phyloP scores from a whole-genome alignment of 2,329 filamentous ascomycete genomes.

The Polytolypa hystricis region DNA sequence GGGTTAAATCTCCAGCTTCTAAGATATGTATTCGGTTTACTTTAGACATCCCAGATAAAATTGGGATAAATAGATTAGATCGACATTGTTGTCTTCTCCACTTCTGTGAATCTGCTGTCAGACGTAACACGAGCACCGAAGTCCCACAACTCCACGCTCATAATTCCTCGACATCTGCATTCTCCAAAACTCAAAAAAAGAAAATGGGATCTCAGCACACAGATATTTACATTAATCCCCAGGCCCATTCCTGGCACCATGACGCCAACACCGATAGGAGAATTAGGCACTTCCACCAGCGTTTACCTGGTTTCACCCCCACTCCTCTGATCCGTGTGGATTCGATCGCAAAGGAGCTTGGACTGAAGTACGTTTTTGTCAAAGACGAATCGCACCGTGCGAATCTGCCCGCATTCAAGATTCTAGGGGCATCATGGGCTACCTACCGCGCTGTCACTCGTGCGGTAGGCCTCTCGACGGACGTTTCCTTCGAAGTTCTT shows the following conservation, averaged over 20 bases:
- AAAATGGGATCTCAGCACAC: neutral
- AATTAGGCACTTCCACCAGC: slow-evolving; percentile 43
- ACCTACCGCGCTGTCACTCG: slow-evolving; percentile 47
- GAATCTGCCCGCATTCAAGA: slow-evolving; percentile 66
- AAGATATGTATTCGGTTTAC: neutral
- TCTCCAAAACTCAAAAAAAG: no score
- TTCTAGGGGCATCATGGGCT: slow-evolving; percentile 68
- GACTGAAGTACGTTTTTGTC: slow-evolving; percentile 47
- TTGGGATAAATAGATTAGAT: no score
- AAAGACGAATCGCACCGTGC: slow-evolving; percentile 63
- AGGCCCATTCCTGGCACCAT: neutral
- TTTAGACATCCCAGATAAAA: no score
- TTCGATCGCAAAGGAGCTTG: slow-evolving; percentile 46
- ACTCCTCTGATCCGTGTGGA: slow-evolving; percentile 47
- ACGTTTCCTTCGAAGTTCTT: slow-evolving; percentile 36
- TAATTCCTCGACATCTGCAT: no score
- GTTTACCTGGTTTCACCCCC: slow-evolving; percentile 44
- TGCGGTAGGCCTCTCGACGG: slow-evolving; percentile 34
- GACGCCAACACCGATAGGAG: no score
- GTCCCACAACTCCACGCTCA: no score
- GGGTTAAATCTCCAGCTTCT: no score
- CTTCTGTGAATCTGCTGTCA: no score
- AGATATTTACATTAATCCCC: neutral
- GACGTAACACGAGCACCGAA: no score
- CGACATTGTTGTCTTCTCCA: no score